Evolutionary conservation across 441 rosid species (phyloP).

Genomic region (Gossypium gossypioides): DNA sequence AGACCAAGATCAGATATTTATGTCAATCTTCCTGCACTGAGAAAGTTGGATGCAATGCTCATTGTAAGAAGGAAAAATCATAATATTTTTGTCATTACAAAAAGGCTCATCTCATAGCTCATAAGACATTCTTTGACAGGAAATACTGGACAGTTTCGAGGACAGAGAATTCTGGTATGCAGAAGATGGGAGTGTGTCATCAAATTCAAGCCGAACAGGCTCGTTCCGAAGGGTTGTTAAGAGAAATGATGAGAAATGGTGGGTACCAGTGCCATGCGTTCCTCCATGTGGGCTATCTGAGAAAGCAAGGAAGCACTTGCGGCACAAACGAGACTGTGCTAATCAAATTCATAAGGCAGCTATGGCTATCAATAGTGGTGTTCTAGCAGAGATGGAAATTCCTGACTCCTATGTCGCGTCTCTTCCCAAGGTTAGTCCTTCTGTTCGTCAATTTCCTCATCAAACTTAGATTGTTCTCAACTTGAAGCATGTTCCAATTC

Average conservation of each 20-base stretch:
- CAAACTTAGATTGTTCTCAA: not conserved
- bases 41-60: slow-evolving; percentile 55
- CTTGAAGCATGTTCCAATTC: not conserved
- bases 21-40: slow-evolving; percentile 53
- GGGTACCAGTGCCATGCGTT: slow-evolving; percentile 69
- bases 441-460: not conserved
- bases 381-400: slow-evolving; percentile 62
- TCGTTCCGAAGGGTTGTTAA: slow-evolving; percentile 55
- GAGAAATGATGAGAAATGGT: slow-evolving; percentile 64
- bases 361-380: slow-evolving; percentile 49
- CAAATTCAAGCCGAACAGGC: slow-evolving; percentile 38
- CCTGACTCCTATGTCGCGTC: slow-evolving; percentile 51
- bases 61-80: slow-evolving; percentile 23
- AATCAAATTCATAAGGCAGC: slow-evolving; percentile 71
- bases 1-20: slow-evolving; percentile 48
- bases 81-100: not conserved
- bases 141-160: slow-evolving; percentile 49
- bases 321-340: slow-evolving; percentile 46
- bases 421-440: slow-evolving; percentile 49
- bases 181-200: slow-evolving; percentile 50
- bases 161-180: slow-evolving; percentile 57
- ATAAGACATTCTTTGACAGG: slow-evolving; percentile 28
- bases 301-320: slow-evolving; percentile 38
- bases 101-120: not conserved
- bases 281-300: slow-evolving; percentile 51